Base-by-base conservation (phyloP, 352 stramenopile species). In the Pythium grandisporangium region DNA sequence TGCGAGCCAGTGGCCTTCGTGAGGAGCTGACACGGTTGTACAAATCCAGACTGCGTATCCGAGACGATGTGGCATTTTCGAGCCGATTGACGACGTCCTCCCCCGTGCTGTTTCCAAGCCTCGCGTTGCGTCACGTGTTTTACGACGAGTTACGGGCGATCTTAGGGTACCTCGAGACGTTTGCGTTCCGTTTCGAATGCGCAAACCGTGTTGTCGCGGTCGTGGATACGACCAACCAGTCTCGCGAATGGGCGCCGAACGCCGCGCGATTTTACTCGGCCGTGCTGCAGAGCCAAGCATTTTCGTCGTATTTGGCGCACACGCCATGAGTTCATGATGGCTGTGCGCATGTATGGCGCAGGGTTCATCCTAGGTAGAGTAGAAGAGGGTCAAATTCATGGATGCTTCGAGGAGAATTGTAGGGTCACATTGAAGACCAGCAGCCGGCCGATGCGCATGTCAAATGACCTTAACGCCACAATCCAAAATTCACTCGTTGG, bases 111-210 rank as follows among this genome's bases (percentile, higher is more conserved):
- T 72, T 76, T 19, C 61, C 58, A 7, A 44, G 49, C 0, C 26
- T 51, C 23, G 55, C 45, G 10, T 29, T 83, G 1, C 58, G 68
- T 13, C 11, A 20, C 1, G 52, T 65, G 8, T 82, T 85, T 35
- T 47, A 55, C 10, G 55, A 63, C 7, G 58, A 82, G 26, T 39
- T 80, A 3, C 36, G 21, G 12, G 46, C 62, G 7, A 70, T 88
- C 21, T 43, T 85, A 21, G 13, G 45, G 2, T 44, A 58, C 3
- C 38, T 89, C 17, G 72, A 89, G 29, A 57, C 66, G 8, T 80
- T 75, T 38, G 53, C 73, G 26, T 83, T 78, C 47, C 73, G 70
- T 20, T 82, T 85, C 47, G 55, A 71, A 38, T 65, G 60, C 27
- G 49, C 55, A 6, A 55, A 50, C 7, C 55, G 62, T 25, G 46